Base-by-base conservation (phyloP, 306 rosid species). In the Pyrus communis region DNA sequence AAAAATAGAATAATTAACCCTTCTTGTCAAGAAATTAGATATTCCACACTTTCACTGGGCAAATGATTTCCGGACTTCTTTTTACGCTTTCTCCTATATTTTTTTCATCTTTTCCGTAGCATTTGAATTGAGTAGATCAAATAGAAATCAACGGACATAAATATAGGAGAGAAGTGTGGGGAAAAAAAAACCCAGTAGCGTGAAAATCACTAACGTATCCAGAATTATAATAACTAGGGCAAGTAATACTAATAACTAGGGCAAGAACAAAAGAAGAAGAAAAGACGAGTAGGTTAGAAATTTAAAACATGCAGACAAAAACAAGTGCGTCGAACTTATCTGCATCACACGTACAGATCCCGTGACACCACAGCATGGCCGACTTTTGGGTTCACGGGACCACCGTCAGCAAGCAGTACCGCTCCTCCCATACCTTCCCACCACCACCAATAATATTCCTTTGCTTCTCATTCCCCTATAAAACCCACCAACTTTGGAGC, bases 341-440 rank as follows among this genome's bases (percentile, higher is more conserved):
- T 25, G 33, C 66, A 51, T 21, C 79, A 76, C 67, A 25, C 40
- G 22, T 12, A 17, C 54, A 23, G 28, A 17, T 25, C 73, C 55
- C 80, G 80, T 76, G 80, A 67, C 74, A 5, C 67, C 38, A 67
- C 69, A 38, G 61, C 62, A 23, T 38, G 79, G 66, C 33, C n/a
- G 38, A 9, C 13, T 15, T 35, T 4, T 17, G 4, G 57, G 25
- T 12, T 54, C 74, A 76, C 73, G 79, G 67, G 67, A 13, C 57
- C 15, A 5, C 57, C 4, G 8, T 52, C 11, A 7, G 22, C 62
- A 57, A n/a, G 62, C 62, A 21, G n/a, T 22, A 17, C 35, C 15
- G 57, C 33, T 38, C 42, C 42, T 57, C 28, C 62, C 62, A 9
- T 18, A 4, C 66, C 3, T 11, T 23, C 35, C 66, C 28, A 22